phyloP scores from a whole-genome alignment of 192 early-diverging fungal species.

The Chytriomyces hyalinus region DNA sequence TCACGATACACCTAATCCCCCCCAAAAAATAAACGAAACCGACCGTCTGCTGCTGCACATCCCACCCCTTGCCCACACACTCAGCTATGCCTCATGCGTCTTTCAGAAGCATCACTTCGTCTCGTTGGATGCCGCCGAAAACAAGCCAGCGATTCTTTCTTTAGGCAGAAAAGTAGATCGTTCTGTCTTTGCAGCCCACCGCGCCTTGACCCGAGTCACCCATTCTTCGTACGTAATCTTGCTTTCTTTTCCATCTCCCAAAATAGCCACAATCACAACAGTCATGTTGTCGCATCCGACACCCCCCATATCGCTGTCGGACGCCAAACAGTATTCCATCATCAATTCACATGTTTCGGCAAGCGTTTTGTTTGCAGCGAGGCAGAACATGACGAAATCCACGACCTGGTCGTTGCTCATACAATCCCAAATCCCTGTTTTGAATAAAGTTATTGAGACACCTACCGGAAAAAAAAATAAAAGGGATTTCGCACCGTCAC shows the following conservation, averaged over 20 bases:
- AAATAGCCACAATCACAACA: constrained; percentile 86
- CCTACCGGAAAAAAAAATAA: too few relatives aligned
- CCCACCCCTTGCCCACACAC: too few relatives aligned
- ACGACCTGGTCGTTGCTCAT: constrained; percentile 90
- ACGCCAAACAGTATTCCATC: constrained; percentile 91
- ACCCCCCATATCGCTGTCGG: constrained; percentile 83
- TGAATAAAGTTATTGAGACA: too few relatives aligned
- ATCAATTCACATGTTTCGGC: constrained; percentile 81
- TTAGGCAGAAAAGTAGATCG: constrained; percentile 5
- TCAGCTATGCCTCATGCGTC: too few relatives aligned
- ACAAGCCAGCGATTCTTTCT: neutral
- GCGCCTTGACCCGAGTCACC: constrained; percentile 20
- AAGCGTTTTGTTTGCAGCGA: constrained; percentile 67
- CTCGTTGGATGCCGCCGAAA: too few relatives aligned
- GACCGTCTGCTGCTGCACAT: too few relatives aligned
- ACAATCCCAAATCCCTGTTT: constrained; percentile 96
- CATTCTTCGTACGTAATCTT: constrained; percentile 18
- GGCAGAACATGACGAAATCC: constrained; percentile 79
- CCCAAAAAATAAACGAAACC: too few relatives aligned
- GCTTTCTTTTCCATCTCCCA: constrained; percentile 58
- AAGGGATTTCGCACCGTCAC: constrained; percentile 73
- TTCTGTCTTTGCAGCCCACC: constrained; percentile 18
- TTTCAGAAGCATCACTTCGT: too few relatives aligned
- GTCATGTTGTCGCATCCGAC: constrained; percentile 99
- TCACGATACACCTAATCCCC: too few relatives aligned